These are phyloP conservation scores for Talaromyces liani DNA, from an alignment of 495 filamentous ascomycete genomes.

Conservation along the genomic window DNA sequence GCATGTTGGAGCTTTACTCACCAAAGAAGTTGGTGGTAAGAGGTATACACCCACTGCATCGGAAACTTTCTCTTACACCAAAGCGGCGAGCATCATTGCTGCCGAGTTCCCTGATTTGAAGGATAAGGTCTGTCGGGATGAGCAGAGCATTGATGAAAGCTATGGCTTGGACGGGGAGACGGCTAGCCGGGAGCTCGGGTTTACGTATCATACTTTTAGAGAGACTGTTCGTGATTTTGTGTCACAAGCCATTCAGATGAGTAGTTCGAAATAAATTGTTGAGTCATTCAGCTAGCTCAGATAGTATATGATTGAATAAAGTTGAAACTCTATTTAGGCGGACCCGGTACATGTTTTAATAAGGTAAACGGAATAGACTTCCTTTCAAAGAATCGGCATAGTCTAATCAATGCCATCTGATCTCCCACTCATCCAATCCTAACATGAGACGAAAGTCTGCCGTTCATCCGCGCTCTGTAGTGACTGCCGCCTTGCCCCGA, in stretches of 20 bases:
- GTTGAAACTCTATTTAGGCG: no score
- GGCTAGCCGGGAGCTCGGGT: not conserved
- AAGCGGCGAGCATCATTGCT: not conserved
- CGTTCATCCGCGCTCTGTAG: not conserved
- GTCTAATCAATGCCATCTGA: not conserved
- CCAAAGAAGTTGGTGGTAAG: not conserved
- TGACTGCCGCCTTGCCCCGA: not conserved
- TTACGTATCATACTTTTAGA: not conserved
- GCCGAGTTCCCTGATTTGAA: not conserved
- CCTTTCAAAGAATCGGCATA: not conserved
- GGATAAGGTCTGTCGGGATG: not conserved
- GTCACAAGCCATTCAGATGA: not conserved
- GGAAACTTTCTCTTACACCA: not conserved
- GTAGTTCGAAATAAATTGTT: not conserved
- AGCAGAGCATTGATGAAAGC: not conserved
- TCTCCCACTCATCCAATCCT: not conserved
- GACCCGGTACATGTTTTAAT: no score
- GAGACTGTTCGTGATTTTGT: not conserved
- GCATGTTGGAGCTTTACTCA: conserved; percentile 13
- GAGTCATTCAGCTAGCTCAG: not conserved
- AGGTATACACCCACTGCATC: not conserved
- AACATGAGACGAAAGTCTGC: not conserved
- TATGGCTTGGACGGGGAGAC: not conserved
- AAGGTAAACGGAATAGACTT: no score
- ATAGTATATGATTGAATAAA: no score